Percentiles rank a stretch among this genome's conserved stretches.
Conservation (phyloP, 306 rosid species). For the Citrullus colocynthis region DNA sequence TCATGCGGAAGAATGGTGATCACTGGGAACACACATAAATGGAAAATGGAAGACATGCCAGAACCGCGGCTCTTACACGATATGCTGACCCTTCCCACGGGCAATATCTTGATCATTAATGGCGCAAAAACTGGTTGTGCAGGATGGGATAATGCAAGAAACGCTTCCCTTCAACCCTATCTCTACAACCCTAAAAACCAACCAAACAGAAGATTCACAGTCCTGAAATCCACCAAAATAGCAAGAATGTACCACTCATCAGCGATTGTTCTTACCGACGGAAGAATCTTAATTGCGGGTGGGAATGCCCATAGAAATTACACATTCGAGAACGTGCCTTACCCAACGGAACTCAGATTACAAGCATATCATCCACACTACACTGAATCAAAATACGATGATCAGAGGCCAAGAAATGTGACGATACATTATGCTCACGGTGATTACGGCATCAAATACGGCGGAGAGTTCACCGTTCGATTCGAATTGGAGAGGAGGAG, state of each 20-base stretch:
- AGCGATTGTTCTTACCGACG: slow-evolving; percentile 64
- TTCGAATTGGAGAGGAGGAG: slow-evolving; percentile 23
- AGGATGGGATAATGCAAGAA: slow-evolving; percentile 58
- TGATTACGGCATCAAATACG: slow-evolving; percentile 24
- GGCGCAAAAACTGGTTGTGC: slow-evolving; percentile 55
- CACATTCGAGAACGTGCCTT: slow-evolving; percentile 26
- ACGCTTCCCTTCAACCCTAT: slow-evolving; percentile 52
- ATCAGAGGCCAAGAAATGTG: slow-evolving; percentile 35
- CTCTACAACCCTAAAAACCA: slow-evolving; percentile 33
- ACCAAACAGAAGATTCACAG: slow-evolving; percentile 39
- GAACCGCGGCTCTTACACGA: slow-evolving; percentile 54
- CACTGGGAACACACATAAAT: slow-evolving; percentile 35
- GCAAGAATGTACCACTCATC: slow-evolving; percentile 77
- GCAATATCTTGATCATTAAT: slow-evolving; percentile 52
- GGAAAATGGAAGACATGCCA: slow-evolving; percentile 84
- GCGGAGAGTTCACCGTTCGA: slow-evolving; percentile 33
- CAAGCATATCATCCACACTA: slow-evolving; percentile 73
- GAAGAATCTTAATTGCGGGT: slow-evolving; percentile 57
- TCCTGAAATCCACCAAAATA: slow-evolving; percentile 37
- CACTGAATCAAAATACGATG: slow-evolving; percentile 26
- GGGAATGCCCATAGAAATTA: slow-evolving; percentile 53
- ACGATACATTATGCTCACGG: slow-evolving; percentile 16
- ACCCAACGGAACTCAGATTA: slow-evolving; percentile 66
- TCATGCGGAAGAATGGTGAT: slow-evolving; percentile 85
- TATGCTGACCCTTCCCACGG: slow-evolving; percentile 68